These are phyloP conservation scores for Fraxinus paxiana DNA, from an alignment of 305 asterid genomes.

Conservation along the genomic window DNA sequence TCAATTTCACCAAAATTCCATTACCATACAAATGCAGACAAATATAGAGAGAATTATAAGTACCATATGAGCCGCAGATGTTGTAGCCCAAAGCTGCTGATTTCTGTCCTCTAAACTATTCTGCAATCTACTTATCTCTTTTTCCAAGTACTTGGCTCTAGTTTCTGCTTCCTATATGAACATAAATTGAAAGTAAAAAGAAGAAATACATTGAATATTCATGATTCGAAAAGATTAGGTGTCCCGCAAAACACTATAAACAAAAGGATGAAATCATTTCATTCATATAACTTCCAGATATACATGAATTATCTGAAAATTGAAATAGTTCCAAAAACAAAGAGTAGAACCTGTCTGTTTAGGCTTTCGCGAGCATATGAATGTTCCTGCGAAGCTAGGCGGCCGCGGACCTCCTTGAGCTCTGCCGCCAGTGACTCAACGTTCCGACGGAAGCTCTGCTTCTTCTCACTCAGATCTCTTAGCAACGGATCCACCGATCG, in stretches of 20 bases:
- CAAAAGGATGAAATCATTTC: slow-evolving; percentile 24
- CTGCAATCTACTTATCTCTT: slow-evolving; percentile 53
- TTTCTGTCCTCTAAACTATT: slow-evolving; percentile 54
- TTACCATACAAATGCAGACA: neutral
- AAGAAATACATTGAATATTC: slow-evolving; percentile 7
- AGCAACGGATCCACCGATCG: slow-evolving; percentile 64
- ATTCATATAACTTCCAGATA: neutral
- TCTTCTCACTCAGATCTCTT: slow-evolving; percentile 80
- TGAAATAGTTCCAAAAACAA: neutral
- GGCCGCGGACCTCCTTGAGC: slow-evolving; percentile 73
- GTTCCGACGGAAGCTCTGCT: slow-evolving; percentile 83
- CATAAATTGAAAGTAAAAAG: neutral
- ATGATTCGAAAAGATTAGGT: neutral
- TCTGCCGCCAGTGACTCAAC: slow-evolving; percentile 88
- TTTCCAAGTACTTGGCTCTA: slow-evolving; percentile 59
- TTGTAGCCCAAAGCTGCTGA: slow-evolving; percentile 51
- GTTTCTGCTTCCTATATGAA: slow-evolving; percentile 59
- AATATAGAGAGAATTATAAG: neutral
- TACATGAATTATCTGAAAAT: neutral
- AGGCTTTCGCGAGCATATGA: slow-evolving; percentile 50
- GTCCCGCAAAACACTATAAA: slow-evolving; percentile 7
- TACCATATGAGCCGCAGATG: slow-evolving; percentile 58
- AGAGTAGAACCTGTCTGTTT: slow-evolving; percentile 60
- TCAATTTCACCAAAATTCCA: neutral
- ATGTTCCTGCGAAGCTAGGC: slow-evolving; percentile 66